Evolutionary conservation across 192 early-diverging fungal genomes (phyloP), one percentile per base, ranked within the genome.

Genomic region (Ambispora gerdemannii): DNA sequence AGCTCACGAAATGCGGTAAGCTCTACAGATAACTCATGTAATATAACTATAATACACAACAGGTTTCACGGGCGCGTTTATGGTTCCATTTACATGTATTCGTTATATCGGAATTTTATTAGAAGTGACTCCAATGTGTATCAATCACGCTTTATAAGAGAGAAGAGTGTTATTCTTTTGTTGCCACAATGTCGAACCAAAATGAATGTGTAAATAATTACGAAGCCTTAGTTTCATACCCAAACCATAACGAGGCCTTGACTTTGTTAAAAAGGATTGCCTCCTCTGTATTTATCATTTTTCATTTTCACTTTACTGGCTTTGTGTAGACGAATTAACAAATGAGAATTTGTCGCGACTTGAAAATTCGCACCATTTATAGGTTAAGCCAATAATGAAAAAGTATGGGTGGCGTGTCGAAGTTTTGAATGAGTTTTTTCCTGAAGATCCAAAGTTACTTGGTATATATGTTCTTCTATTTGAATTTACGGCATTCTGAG

Each of bases 301-400:
- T 8, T 6, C 4, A 53, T 7, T 31, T 49, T 31, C 52, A n/a
- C 25, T 17, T 17, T n/a, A 50, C 13, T 22, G 0, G n/a, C 3
- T 38, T 50, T 10, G 1, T 51, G 11, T 51, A 24, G 22, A 33
- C 30, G 19, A 56, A 60, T 47, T 10, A 22, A 19, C 20, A 43
- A 6, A 36, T 11, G 1, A 38, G 13, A 4, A n/a, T 34, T 19
- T 8, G 27, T 22, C 24, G 20, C 4, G 50, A 47, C 22, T 19
- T 3, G 20, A 8, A 72, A 33, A n/a, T 22, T 22, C 32, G 8
- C 8, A 7, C 27, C 38, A 24, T 50, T 15, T 19, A 20, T 63
- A 88, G 76, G 89, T 90, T 25, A 79, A 81, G 25, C 91, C 89
- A 7, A 84, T 92, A 64, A 90, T 92, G 88, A 82, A 78, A 28